Percentiles rank a stretch among this genome's conserved stretches.
Evolutionary conservation across 2,329 filamentous ascomycete genomes (phyloP).

Genomic region (Trichoderma atrobrunneum): DNA sequence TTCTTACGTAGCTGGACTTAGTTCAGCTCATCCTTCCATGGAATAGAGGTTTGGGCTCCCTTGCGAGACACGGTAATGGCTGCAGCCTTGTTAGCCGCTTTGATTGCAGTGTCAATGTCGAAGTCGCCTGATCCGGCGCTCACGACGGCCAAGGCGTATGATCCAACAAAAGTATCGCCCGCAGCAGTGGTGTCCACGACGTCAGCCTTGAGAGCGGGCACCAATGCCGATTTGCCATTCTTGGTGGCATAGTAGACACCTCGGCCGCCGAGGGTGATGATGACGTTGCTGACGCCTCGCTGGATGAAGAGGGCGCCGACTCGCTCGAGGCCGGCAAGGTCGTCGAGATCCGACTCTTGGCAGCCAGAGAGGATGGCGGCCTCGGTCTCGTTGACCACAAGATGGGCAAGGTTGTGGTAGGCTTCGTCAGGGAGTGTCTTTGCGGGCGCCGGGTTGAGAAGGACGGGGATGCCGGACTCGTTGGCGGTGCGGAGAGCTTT

Average conservation of each 20-base stretch:
- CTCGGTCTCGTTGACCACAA: conserved; percentile 91
- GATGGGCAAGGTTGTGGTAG: conserved; percentile 67
- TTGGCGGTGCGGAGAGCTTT: conserved; percentile 55
- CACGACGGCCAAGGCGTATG: conserved; percentile 74
- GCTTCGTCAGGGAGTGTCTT: conserved; percentile 62
- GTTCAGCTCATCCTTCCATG: conserved; percentile 43
- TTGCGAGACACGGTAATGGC: conserved; percentile 42
- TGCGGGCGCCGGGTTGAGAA: conserved; percentile 85
- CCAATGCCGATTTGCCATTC: conserved; percentile 42
- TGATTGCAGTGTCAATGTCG: conserved; percentile 54
- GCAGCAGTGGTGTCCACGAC: conserved; percentile 94
- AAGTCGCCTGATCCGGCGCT: conserved; percentile 39
- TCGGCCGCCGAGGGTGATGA: conserved; percentile 79
- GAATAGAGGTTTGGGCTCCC: conserved; percentile 44
- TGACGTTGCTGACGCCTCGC: conserved; percentile 69
- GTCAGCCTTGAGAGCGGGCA: conserved; percentile 64
- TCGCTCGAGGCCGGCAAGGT: conserved; percentile 41
- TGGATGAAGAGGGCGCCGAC: conserved; percentile 61
- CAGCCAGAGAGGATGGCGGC: conserved; percentile 67
- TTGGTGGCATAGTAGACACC: conserved; percentile 67
- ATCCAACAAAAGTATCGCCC: conserved; percentile 91
- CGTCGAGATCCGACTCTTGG: conserved; percentile 48
- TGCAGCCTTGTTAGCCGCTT: conserved; percentile 51
- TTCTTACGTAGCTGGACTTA: conserved; percentile 20
- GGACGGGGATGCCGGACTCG: conserved; percentile 53